phyloP scores from a whole-genome alignment of 2,329 filamentous ascomycete species.

The Fusarium sp. region DNA sequence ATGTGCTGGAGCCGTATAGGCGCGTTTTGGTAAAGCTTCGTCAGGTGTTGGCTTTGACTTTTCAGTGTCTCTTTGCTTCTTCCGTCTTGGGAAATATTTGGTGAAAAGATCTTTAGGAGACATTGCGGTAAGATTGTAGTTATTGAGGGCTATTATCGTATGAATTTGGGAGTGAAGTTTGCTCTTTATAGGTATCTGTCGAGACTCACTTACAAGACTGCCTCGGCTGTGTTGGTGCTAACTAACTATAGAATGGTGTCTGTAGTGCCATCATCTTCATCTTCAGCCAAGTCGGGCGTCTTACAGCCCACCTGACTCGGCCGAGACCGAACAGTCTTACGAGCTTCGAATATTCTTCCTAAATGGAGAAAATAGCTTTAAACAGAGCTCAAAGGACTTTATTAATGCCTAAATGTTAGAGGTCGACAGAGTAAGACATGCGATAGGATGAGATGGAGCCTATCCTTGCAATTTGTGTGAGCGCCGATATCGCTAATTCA shows the following conservation, averaged over 20 bases:
- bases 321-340: background rate
- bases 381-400: background rate
- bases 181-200: background rate
- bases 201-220: background rate
- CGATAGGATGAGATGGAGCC: background rate
- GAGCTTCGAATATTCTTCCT: background rate
- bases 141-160: background rate
- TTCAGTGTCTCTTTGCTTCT: constrained; percentile 2
- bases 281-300: background rate
- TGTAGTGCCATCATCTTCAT: background rate
- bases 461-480: background rate
- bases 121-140: background rate
- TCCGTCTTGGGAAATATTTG: background rate
- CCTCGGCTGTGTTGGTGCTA: background rate
- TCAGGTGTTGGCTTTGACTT: background rate
- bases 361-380: background rate
- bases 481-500: background rate
- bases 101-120: constrained; percentile 2
- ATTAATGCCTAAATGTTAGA: background rate
- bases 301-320: background rate
- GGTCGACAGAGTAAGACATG: background rate
- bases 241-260: background rate
- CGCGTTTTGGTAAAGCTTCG: background rate
- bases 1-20: background rate
- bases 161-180: background rate